Evolutionary conservation across 257 asterid genomes (phyloP).

Genomic region (Gentiana straminea): DNA sequence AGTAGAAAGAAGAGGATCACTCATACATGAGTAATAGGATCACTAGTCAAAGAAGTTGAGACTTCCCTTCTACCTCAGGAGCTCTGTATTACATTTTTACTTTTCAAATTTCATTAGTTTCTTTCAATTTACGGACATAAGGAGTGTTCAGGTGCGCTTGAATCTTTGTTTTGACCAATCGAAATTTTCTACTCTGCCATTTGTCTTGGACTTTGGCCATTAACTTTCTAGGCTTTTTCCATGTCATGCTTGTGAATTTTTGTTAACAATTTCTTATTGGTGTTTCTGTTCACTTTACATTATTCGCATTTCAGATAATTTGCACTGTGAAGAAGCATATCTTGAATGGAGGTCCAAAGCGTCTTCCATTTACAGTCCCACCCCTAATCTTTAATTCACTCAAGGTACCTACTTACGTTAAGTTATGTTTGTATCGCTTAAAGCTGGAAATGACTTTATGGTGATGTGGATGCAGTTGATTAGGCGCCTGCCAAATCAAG

Average conservation of each 20-base stretch:
- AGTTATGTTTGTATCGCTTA: not conserved
- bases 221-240: not conserved
- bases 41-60: no score
- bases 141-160: no score
- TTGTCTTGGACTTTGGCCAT: not conserved
- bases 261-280: not conserved
- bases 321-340: conserved; percentile 78
- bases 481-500: conserved; percentile 62
- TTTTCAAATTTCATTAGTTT: not conserved
- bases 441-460: not conserved
- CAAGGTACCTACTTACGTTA: conserved; percentile 38
- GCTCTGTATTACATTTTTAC: no score
- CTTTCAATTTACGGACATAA: not conserved
- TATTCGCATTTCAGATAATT: conserved; percentile 54
- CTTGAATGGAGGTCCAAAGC: conserved; percentile 76
- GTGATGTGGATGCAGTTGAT: conserved; percentile 46
- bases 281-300: conserved; percentile 8
- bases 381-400: conserved; percentile 79
- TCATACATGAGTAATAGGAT: no score
- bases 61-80: no score
- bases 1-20: no score
- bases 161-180: not conserved
- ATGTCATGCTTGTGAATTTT: not conserved
- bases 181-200: not conserved
- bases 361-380: conserved; percentile 87